Base-by-base conservation (phyloP, 2,329 filamentous ascomycete species). In the Aspergillus puulaauensis region DNA sequence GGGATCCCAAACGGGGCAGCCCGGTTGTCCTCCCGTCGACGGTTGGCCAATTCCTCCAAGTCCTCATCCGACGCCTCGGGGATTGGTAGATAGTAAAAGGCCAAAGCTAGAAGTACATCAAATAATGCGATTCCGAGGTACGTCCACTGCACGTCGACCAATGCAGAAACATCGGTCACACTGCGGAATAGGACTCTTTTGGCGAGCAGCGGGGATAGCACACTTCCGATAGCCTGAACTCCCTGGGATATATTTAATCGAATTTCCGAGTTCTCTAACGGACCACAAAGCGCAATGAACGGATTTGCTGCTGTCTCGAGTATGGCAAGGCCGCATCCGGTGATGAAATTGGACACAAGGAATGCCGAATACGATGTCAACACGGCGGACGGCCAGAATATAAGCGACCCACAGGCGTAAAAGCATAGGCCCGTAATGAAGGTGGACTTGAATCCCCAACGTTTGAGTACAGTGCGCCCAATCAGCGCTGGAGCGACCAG, bases 351-450 rank as follows among this genome's bases (percentile, higher is more conserved):
- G 3, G 84, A 86, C 19, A 86, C 72, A 2, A 85, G 71, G 58
- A 86, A 87, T 0, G 84, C 83, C 1, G 80, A 77, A 56, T 85
- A 86, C 0, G 83, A 87, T 0, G 82, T 82, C 31, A 87, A 72
- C 2, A 87, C 84, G 2, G 85, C 85, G 3, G 85, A 85, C 0
- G 85, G 85, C 85, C 85, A 88, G 71, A 87, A 88, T 15, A 87
- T 76, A 11, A 87, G 70, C 0, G 82, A 80, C 3, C 85, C 85
- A 58, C 81, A 83, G n/a, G 82, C 83, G 64, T 87, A 88, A n/a
- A 87, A 80, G 52, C 77, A 79, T 1, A 88, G 74, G 0, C 85
- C 85, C 5, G 83, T 78, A 52, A 84, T 85, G 64, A 85, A 87
- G 41, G 83, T 84, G 9, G 82, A 77, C 63, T 86, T 86, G 77